phyloP scores from a whole-genome alignment of 306 rosid genomes.

The Luffa acutangula region DNA sequence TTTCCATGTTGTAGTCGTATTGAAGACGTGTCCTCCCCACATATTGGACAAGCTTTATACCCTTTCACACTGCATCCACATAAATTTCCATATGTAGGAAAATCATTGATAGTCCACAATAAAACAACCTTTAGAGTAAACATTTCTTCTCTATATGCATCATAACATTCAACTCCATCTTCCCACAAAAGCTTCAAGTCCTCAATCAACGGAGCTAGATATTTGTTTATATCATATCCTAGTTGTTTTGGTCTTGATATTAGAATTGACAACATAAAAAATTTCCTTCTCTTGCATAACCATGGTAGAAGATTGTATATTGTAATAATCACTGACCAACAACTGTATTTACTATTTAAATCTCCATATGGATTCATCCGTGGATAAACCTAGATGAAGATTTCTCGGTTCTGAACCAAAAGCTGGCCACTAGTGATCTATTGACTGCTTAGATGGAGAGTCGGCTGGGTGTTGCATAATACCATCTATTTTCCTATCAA shows the following conservation, averaged over 20 bases:
- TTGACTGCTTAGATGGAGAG: not conserved
- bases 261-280: no score
- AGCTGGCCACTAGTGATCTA: not conserved
- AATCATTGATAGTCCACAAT: not conserved
- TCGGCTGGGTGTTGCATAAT: not conserved
- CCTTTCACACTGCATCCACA: not conserved
- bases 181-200: not conserved
- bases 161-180: not conserved
- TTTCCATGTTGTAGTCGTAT: not conserved
- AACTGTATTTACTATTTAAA: no score
- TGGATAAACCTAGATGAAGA: no score
- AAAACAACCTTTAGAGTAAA: not conserved
- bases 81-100: not conserved
- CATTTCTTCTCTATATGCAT: not conserved
- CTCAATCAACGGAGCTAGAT: not conserved
- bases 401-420: not conserved
- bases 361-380: not conserved
- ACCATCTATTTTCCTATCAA: no score
- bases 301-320: not conserved
- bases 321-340: no score
- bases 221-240: no score
- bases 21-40: not conserved
- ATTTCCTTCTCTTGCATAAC: no score
- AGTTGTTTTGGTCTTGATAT: no score
- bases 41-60: not conserved